A percentile compares a stretch with the other conserved stretches of the same genome.
These are phyloP conservation scores for Rutstroemia sydowiana DNA, from an alignment of 2,329 filamentous ascomycete species.

Conservation along the genomic window DNA sequence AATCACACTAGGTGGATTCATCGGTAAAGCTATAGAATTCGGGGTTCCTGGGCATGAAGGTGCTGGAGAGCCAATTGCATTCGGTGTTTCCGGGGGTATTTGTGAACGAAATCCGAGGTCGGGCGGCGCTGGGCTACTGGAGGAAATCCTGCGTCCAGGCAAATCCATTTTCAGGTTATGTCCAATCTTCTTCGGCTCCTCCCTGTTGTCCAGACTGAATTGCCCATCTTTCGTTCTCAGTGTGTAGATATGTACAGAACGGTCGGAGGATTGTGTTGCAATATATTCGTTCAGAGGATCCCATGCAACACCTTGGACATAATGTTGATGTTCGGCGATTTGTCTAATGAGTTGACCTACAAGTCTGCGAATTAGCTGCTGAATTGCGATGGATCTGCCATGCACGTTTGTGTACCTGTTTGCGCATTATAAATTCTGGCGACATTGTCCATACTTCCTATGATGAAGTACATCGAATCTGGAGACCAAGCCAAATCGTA, in stretches of 20 bases:
- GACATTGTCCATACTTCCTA: slow-evolving; percentile 98
- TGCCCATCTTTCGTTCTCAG: slow-evolving; percentile 94
- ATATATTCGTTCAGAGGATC: slow-evolving; percentile 97
- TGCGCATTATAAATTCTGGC: slow-evolving; percentile 93
- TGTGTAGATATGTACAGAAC: slow-evolving; percentile 95
- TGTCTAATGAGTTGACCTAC: slow-evolving; percentile 66
- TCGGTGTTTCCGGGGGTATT: slow-evolving; percentile 47
- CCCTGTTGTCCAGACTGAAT: slow-evolving; percentile 65
- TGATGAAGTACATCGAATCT: slow-evolving; percentile 94
- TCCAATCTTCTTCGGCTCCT: slow-evolving; percentile 66
- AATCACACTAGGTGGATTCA: slow-evolving; percentile 87
- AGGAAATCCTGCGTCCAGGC: slow-evolving; percentile 83
- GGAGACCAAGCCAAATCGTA: slow-evolving; percentile 99
- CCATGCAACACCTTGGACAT: slow-evolving; percentile 97
- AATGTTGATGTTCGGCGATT: slow-evolving; percentile 96
- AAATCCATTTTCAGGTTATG: slow-evolving; percentile 78
- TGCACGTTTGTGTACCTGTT: slow-evolving; percentile 57
- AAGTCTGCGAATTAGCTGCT: slow-evolving; percentile 13
- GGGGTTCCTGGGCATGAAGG: slow-evolving; percentile 92
- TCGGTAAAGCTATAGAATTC: slow-evolving; percentile 78
- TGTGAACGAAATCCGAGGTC: slow-evolving; percentile 65
- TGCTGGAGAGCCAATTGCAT: slow-evolving; percentile 68
- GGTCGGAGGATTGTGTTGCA: slow-evolving; percentile 94
- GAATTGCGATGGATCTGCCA: not conserved
- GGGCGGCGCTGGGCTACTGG: slow-evolving; percentile 83